Evolutionary conservation across 2,329 filamentous ascomycete species (phyloP).

Genomic region (Cladobotryum protrusum): DNA sequence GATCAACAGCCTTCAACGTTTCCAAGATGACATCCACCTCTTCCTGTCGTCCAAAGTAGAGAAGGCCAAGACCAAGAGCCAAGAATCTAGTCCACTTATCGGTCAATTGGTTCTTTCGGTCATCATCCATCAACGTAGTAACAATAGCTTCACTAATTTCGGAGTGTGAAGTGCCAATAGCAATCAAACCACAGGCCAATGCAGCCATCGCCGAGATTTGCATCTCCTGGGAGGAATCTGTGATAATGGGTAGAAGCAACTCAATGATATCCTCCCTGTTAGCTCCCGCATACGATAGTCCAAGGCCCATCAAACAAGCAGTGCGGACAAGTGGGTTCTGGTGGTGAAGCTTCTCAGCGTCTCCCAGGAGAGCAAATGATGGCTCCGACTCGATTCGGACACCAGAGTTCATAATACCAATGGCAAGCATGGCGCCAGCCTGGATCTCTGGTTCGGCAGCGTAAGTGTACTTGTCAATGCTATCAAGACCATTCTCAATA

Average conservation of each 20-base stretch:
- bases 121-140: constrained; percentile 87
- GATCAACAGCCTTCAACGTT: constrained; percentile 92
- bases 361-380: constrained; percentile 77
- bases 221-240: constrained; percentile 81
- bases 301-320: constrained; percentile 91
- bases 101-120: constrained; percentile 81
- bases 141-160: constrained; percentile 91
- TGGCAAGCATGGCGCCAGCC: constrained; percentile 85
- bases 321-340: constrained; percentile 73
- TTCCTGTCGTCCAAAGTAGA: constrained; percentile 96
- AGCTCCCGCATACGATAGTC: constrained; percentile 88
- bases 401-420: constrained; percentile 92
- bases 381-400: constrained; percentile 86
- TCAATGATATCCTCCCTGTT: constrained; percentile 88
- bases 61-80: constrained; percentile 81
- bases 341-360: constrained; percentile 70
- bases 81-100: constrained; percentile 99
- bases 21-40: constrained; percentile 98
- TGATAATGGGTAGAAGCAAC: constrained; percentile 77
- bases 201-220: constrained; percentile 95
- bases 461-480: constrained; percentile 92
- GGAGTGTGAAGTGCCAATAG: constrained; percentile 85
- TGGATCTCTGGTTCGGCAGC: constrained; percentile 73
- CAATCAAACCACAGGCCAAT: constrained; percentile 81
- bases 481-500: constrained; percentile 83